Percentiles rank a stretch among this genome's conserved stretches.
phyloP scores from a whole-genome alignment of 2,329 filamentous ascomycete genomes.

The Ophiocordyceps camponoti-floridani region DNA sequence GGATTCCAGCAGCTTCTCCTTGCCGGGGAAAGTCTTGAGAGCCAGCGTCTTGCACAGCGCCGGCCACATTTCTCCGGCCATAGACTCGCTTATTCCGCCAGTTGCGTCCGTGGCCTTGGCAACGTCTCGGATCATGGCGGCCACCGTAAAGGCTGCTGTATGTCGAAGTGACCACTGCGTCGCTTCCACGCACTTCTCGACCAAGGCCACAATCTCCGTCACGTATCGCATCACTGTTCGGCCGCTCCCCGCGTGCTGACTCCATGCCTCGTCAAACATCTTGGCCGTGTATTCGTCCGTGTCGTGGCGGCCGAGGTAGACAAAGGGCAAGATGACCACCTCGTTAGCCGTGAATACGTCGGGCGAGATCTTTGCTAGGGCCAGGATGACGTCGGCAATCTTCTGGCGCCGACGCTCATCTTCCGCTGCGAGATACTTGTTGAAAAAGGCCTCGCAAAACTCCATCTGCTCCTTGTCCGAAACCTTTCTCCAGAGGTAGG shows the following conservation, averaged over 20 bases:
- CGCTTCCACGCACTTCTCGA: constrained; percentile 51
- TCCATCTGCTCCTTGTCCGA: constrained; percentile 28
- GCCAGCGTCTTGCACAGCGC: constrained; percentile 63
- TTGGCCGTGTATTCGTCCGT: constrained; percentile 61
- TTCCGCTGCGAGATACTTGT: constrained; percentile 67
- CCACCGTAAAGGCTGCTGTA: constrained; percentile 64
- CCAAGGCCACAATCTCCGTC: constrained; percentile 58
- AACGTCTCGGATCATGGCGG: constrained; percentile 52
- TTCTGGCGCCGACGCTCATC: constrained; percentile 59
- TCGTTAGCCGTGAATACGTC: constrained; percentile 74
- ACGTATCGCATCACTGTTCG: constrained; percentile 72
- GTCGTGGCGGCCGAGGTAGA: constrained; percentile 79
- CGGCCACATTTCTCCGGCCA: constrained; percentile 58
- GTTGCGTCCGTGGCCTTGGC: constrained; percentile 36
- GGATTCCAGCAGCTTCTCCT: constrained; percentile 66
- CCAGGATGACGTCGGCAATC: constrained; percentile 65
- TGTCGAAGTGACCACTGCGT: constrained; percentile 85
- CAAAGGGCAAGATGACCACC: constrained; percentile 60
- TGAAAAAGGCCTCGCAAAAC: constrained; percentile 36
- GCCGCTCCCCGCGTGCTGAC: constrained; percentile 72
- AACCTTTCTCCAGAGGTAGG: constrained; percentile 57
- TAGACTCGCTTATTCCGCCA: constrained; percentile 39
- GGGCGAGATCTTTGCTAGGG: constrained; percentile 70
- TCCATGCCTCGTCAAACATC: constrained; percentile 74
- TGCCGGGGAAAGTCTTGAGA: constrained; percentile 85